Evolutionary conservation across 2,329 filamentous ascomycete species (phyloP).

Genomic region (Sporothrix inflata): DNA sequence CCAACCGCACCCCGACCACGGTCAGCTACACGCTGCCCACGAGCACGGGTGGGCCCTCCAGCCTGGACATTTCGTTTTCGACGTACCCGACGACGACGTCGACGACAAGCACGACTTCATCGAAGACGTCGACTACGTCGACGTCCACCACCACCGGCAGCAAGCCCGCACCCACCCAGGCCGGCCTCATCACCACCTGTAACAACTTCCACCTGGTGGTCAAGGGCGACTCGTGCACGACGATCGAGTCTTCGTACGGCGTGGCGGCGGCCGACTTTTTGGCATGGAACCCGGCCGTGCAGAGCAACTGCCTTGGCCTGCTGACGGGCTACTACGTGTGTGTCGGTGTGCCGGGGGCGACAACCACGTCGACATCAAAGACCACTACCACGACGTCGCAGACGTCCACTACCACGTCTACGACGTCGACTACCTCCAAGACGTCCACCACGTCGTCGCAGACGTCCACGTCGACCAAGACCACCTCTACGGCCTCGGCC

Average conservation of each 20-base stretch:
- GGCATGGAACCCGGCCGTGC: conserved; percentile 27
- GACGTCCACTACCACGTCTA: background rate
- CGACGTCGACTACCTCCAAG: background rate
- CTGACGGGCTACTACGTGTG: conserved; percentile 30
- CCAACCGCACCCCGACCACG: background rate
- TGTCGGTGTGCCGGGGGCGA: conserved; percentile 18
- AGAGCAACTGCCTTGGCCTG: conserved; percentile 25
- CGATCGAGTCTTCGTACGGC: conserved; percentile 21
- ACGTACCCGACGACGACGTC: conserved; percentile 21
- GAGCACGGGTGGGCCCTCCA: background rate
- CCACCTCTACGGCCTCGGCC: background rate
- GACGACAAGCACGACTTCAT: background rate
- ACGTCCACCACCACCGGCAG: conserved; percentile 20
- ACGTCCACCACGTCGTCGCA: background rate
- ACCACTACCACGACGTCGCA: background rate
- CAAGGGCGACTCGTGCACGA: conserved; percentile 25
- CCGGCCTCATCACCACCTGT: conserved; percentile 20
- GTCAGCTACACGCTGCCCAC: conserved; percentile 17
- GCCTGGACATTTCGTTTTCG: background rate
- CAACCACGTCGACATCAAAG: background rate
- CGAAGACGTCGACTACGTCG: background rate
- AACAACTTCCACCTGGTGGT: conserved; percentile 25
- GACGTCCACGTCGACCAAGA: background rate
- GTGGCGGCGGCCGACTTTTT: conserved; percentile 9
- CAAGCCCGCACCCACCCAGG: conserved; percentile 13